Base-by-base conservation (phyloP, 495 filamentous ascomycete genomes). In the Aspergillus sclerotioniger region DNA sequence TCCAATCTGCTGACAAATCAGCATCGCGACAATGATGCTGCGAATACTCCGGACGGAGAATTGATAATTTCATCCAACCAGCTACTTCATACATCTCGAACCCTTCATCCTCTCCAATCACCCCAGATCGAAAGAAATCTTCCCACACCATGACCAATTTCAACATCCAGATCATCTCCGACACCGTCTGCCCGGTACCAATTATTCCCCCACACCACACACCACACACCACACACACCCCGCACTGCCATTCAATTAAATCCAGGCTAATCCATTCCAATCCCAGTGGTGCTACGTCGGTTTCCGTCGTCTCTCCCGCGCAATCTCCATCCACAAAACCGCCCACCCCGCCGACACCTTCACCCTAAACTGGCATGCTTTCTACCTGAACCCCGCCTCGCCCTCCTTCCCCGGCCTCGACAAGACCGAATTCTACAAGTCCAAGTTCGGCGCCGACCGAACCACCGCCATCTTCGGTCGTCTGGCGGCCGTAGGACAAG, bases 261-360 rank as follows among this genome's bases (percentile, higher is more conserved):
- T 16, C 51, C 5, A n/a, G 41, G 16, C 46, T 60, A 56, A 51
- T 50, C 47, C 53, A 65, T 28, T 29, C 56, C 48, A 10, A 53
- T 73, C 41, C 41, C 44, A 78, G 75, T 78, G 75, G 88, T 96
- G 91, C 78, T 95, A 90, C 68, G 76, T 96, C n/a, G 90, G 90
- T 64, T 88, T 88, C 64, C 84, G 82, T 54, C 85, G 88, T 39
- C 83, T 96, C 9, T 80, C 87, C 37, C 76, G 76, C 43, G 90
- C 87, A 28, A 93, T 95, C 60, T 59, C 69, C 3, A 64, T 76
- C n/a, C 90, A 90, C 76, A 82, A 84, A 60, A 66, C 74, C 50
- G 67, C 68, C 21, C 69, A 88, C 51, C 82, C 88, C 0, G 64
- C 71, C 33, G 89, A 93, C 71, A 89, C 79, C 47, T 93, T 94